phyloP scores from a whole-genome alignment of 129 eudicot species.

The Logfia minima region DNA sequence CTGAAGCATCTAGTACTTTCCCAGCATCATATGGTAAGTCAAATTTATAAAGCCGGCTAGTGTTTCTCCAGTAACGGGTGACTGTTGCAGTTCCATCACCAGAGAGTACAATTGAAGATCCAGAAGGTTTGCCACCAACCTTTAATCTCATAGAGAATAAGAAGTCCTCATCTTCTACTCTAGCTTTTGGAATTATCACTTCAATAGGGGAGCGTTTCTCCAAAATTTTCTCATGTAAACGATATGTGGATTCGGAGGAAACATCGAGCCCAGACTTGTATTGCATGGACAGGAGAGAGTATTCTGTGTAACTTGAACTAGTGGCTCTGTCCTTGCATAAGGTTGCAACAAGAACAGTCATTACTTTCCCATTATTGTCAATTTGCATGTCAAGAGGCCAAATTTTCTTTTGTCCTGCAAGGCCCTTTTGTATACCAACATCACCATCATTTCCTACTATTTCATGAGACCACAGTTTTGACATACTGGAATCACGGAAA shows the following conservation, averaged over 20 bases:
- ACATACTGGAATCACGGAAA: constrained; percentile 37
- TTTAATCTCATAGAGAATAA: constrained; percentile 83
- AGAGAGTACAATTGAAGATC: constrained; percentile 85
- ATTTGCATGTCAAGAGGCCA: constrained; percentile 95
- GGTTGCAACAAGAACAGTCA: constrained; percentile 80
- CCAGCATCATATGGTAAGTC: constrained; percentile 98
- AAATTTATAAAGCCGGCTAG: constrained; percentile 89
- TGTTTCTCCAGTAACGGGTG: constrained; percentile 67
- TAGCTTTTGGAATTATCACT: constrained; percentile 92
- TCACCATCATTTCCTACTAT: constrained; percentile 87
- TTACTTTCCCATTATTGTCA: constrained; percentile 63
- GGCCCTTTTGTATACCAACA: constrained; percentile 81
- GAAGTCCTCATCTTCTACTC: constrained; percentile 89
- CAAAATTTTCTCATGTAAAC: constrained; percentile 48
- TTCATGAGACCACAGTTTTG: constrained; percentile 86
- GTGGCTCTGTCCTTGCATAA: constrained; percentile 86
- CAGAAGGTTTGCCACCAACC: constrained; percentile 95
- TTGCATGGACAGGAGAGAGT: constrained; percentile 93
- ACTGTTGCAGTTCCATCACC: constrained; percentile 99
- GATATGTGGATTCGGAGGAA: constrained; percentile 33
- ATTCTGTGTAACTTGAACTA: constrained; percentile 91
- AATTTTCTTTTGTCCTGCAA: constrained; percentile 90
- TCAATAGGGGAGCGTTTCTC: constrained; percentile 86
- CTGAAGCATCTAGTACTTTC: constrained; percentile 90
- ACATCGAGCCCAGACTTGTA: constrained; percentile 68